Conservation (phyloP, 306 rosid species). For the Rubus idaeus region DNA sequence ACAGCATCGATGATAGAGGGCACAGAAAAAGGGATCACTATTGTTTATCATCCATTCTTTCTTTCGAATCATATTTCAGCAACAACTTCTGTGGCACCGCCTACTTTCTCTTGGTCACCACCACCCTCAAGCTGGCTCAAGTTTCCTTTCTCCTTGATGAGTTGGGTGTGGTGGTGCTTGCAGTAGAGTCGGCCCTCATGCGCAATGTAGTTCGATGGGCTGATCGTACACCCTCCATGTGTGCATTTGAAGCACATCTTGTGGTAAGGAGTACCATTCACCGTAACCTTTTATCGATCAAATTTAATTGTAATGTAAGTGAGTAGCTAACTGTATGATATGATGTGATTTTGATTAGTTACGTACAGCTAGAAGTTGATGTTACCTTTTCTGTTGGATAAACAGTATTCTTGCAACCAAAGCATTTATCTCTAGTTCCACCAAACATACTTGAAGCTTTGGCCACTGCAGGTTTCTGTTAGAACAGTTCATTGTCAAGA, state of each 20-base stretch:
- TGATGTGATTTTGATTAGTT: background rate
- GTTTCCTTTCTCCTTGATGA: slow-evolving; percentile 94
- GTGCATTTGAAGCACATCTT: slow-evolving; percentile 94
- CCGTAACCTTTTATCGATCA: slow-evolving; percentile 59
- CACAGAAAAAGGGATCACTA: background rate
- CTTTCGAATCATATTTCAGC: slow-evolving; percentile 45
- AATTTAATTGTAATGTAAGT: background rate
- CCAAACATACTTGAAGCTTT: slow-evolving; percentile 81
- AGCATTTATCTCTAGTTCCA: slow-evolving; percentile 95
- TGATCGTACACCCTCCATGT: slow-evolving; percentile 96
- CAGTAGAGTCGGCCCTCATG: slow-evolving; percentile 97
- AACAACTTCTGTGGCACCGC: slow-evolving; percentile 49
- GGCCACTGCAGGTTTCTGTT: slow-evolving; percentile 68
- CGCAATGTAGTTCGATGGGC: slow-evolving; percentile 96
- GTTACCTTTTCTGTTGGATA: slow-evolving; percentile 96
- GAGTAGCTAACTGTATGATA: background rate
- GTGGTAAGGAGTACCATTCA: slow-evolving; percentile 96
- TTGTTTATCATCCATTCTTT: background rate
- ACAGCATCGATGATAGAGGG: slow-evolving; percentile 10
- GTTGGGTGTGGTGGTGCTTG: slow-evolving; percentile 92
- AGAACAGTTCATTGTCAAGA: slow-evolving; percentile 24
- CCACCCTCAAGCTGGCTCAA: slow-evolving; percentile 92
- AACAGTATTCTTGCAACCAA: slow-evolving; percentile 89
- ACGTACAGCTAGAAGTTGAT: background rate
- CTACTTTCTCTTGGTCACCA: slow-evolving; percentile 49